Evolutionary conservation across 2,329 filamentous ascomycete species (phyloP).

Genomic region (Aspergillus sp.): DNA sequence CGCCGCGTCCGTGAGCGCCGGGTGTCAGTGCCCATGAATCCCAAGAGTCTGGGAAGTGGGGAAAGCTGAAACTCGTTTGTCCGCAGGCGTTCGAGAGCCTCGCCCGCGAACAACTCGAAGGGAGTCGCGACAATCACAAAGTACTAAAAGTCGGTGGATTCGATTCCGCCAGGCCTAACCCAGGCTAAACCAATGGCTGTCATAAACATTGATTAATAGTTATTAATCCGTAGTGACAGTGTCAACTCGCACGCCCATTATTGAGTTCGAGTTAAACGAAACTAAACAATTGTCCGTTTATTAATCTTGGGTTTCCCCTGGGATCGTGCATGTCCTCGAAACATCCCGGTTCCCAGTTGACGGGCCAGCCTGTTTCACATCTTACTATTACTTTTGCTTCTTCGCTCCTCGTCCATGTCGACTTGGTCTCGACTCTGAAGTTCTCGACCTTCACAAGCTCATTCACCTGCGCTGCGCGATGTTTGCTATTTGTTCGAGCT

Average conservation of each 20-base stretch:
- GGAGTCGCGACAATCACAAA: not conserved
- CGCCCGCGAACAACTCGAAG: not conserved
- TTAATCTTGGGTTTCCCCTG: slow-evolving; percentile 1
- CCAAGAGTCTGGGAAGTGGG: slow-evolving; percentile 8
- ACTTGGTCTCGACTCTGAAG: too few relatives aligned
- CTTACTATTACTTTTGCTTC: not conserved
- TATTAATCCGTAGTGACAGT: not conserved
- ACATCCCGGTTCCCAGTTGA: slow-evolving; percentile 7
- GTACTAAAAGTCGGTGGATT: not conserved
- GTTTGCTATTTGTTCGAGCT: not conserved
- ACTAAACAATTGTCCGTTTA: slow-evolving; percentile 1
- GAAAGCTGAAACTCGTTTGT: slow-evolving; percentile 10
- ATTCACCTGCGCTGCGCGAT: not conserved
- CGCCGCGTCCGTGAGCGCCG: not conserved
- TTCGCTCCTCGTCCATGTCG: not conserved
- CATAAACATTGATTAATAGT: not conserved
- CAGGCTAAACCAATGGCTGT: not conserved
- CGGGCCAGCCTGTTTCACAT: slow-evolving; percentile 2
- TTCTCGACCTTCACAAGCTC: not conserved
- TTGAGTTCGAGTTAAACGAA: slow-evolving; percentile 1
- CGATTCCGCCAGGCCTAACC: not conserved
- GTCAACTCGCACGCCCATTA: not conserved
- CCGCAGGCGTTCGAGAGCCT: slow-evolving; percentile 8
- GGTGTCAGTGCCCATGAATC: not conserved
- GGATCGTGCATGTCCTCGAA: slow-evolving; percentile 1